These are phyloP conservation scores for Neurospora sp. DNA, from an alignment of 495 filamentous ascomycete genomes.

Conservation along the genomic window DNA sequence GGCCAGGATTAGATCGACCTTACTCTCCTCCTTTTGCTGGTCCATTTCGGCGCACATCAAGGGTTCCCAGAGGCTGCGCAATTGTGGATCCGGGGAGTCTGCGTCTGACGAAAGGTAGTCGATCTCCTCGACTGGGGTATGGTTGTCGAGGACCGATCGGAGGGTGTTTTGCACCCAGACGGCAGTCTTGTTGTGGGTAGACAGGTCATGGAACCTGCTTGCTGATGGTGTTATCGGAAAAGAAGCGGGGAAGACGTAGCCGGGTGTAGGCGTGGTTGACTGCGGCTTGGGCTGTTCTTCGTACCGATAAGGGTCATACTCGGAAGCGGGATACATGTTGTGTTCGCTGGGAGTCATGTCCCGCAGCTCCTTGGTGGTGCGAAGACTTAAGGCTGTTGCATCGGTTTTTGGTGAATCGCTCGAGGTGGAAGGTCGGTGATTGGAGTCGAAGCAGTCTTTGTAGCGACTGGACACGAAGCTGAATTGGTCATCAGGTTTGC, in stretches of 20 bases:
- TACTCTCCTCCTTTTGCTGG: slow-evolving; percentile 8
- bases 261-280: background rate
- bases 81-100: slow-evolving; percentile 21
- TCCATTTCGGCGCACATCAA: slow-evolving; percentile 21
- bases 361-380: background rate
- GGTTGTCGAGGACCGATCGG: slow-evolving; percentile 25
- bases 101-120: slow-evolving; percentile 28
- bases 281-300: background rate
- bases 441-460: background rate
- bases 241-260: background rate
- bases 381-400: background rate
- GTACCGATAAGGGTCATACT: background rate
- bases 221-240: slow-evolving; percentile 10
- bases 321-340: background rate
- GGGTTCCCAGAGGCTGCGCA: slow-evolving; percentile 30
- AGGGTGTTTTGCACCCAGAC: slow-evolving; percentile 33
- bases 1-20: slow-evolving; percentile 34
- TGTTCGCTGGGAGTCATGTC: background rate
- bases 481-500: slow-evolving; percentile 15
- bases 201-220: slow-evolving; percentile 25
- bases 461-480: slow-evolving; percentile 17
- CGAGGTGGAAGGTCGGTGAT: background rate
- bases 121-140: slow-evolving; percentile 24
- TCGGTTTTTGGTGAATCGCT: background rate
- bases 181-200: slow-evolving; percentile 24